Evolutionary conservation across 176 grass and related monocot genomes (phyloP).

Genomic region (Echinochloa phyllopogon): DNA sequence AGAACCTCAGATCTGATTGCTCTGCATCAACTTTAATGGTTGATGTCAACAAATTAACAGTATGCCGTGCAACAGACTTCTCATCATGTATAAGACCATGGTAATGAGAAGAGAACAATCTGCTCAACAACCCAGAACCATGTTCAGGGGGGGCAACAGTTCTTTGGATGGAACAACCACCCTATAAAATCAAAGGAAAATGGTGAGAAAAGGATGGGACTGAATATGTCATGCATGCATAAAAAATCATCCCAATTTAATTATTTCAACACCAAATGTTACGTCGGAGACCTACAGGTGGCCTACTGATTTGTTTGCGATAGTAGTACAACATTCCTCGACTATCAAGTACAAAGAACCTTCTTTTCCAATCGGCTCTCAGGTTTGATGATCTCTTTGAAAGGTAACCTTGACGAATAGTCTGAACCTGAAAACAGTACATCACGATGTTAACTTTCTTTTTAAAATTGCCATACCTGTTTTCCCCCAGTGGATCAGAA

Average conservation of each 20-base stretch:
- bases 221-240: conserved; percentile 32
- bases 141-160: conserved; percentile 63
- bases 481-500: conserved; percentile 35
- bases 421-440: conserved; percentile 74
- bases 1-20: conserved; percentile 95
- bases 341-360: conserved; percentile 99
- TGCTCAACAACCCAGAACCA: conserved; percentile 92
- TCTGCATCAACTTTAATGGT: conserved; percentile 96
- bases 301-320: conserved; percentile 82
- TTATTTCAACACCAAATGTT: conserved; percentile 40
- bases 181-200: conserved; percentile 61
- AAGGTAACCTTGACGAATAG: conserved; percentile 97
- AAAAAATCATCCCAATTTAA: conserved; percentile 10
- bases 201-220: conserved; percentile 33
- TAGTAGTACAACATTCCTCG: conserved; percentile 99
- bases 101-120: conserved; percentile 99
- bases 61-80: conserved; percentile 95
- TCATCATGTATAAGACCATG: conserved; percentile 89
- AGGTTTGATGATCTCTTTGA: conserved; percentile 94
- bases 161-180: conserved; percentile 65
- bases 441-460: conserved; percentile 15
- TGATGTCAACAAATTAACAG: conserved; percentile 94
- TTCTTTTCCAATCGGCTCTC: conserved; percentile 98
- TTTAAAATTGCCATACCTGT: conserved; percentile 7
- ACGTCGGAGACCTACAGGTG: conserved; percentile 66